A percentile compares a stretch with the other conserved stretches of the same genome.
Evolutionary conservation across 345 rosid genomes (phyloP).

Genomic region (Cardiospermum halicacabum): DNA sequence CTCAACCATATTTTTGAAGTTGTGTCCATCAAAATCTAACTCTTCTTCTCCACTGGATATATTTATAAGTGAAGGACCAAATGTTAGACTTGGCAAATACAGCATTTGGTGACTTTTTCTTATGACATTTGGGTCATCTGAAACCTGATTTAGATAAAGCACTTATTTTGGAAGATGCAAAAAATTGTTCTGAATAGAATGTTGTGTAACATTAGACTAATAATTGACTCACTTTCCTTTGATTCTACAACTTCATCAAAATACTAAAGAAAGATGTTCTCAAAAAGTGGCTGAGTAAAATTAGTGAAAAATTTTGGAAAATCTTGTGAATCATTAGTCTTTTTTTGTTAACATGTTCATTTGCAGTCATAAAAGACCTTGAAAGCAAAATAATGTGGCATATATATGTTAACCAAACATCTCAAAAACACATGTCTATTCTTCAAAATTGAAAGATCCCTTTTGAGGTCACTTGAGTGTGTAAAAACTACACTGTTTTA

Average conservation of each 20-base stretch:
- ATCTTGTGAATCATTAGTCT: too few relatives aligned
- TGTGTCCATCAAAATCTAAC: conserved; percentile 8
- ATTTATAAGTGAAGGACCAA: conserved; percentile 47
- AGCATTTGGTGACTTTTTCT: conserved; percentile 17
- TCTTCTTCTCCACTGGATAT: conserved; percentile 36
- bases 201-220: conserved; percentile 38
- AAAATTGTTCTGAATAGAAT: conserved; percentile 28
- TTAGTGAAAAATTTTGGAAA: too few relatives aligned
- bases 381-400: too few relatives aligned
- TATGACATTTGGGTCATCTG: conserved; percentile 45
- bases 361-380: too few relatives aligned
- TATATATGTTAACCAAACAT: too few relatives aligned
- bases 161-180: conserved; percentile 51
- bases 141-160: conserved; percentile 35
- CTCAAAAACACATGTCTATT: too few relatives aligned
- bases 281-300: too few relatives aligned
- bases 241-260: conserved; percentile 60
- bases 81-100: conserved; percentile 35
- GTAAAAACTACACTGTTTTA: too few relatives aligned
- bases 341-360: too few relatives aligned
- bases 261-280: too few relatives aligned
- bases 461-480: too few relatives aligned
- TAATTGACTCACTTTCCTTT: conserved; percentile 48
- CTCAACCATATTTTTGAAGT: conserved; percentile 39
- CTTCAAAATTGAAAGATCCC: too few relatives aligned